These are phyloP conservation scores for Penicillium sp. DNA, from an alignment of 2,329 filamentous ascomycete species.

Conservation along the genomic window DNA sequence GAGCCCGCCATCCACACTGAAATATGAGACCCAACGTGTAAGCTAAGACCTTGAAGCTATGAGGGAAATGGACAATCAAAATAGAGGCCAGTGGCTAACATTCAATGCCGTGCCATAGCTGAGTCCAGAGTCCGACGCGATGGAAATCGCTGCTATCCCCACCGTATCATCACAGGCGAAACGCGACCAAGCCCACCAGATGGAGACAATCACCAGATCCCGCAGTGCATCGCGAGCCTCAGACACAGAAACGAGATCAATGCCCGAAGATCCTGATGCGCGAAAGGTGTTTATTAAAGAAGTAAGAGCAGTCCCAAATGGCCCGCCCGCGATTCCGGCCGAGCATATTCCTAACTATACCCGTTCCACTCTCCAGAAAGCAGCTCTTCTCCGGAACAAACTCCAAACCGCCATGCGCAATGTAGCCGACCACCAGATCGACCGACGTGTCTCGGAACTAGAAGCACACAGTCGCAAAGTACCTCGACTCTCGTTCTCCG, in stretches of 20 bases:
- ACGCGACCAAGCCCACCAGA: conserved; percentile 21
- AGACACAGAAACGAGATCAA: conserved; percentile 20
- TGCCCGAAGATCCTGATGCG: conserved; percentile 42
- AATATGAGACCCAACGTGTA: conserved; percentile 28
- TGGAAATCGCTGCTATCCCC: conserved; percentile 22
- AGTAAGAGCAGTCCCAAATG: conserved; percentile 30
- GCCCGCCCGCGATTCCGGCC: not conserved
- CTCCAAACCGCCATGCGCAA: conserved; percentile 48
- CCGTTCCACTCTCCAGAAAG: conserved; percentile 39
- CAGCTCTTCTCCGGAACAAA: conserved; percentile 42
- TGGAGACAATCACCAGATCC: conserved; percentile 15
- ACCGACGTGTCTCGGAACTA: conserved; percentile 46
- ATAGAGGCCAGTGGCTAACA: conserved; percentile 15
- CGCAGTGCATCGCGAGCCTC: conserved; percentile 16
- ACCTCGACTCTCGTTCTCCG: conserved; percentile 34
- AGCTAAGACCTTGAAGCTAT: conserved; percentile 5
- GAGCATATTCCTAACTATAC: conserved; percentile 18
- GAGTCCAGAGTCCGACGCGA: conserved; percentile 24
- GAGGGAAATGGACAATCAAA: not conserved
- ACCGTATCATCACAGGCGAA: conserved; percentile 26
- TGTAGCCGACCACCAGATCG: conserved; percentile 43
- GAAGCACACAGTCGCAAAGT: conserved; percentile 46
- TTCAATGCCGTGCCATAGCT: conserved; percentile 13
- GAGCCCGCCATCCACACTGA: conserved; percentile 20
- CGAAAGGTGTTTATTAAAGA: conserved; percentile 48